Evolutionary conservation across 208 protist species (phyloP).

Genomic region (Trypanosoma rangeli): DNA sequence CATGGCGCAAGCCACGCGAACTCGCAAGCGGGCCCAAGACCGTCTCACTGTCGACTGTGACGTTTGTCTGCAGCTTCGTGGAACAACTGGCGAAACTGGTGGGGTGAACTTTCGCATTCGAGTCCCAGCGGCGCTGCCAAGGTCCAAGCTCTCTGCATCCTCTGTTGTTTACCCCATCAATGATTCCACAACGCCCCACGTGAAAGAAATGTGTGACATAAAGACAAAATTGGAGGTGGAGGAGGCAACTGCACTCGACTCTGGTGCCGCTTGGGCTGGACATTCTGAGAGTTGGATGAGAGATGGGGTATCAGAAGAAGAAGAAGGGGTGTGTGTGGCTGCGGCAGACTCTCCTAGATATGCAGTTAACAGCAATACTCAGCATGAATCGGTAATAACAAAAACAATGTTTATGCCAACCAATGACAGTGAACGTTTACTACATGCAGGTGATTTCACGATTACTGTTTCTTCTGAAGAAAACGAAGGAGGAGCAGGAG

Average conservation of each 20-base stretch:
- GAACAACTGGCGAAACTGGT: no score
- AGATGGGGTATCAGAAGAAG: neutral
- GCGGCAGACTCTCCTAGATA: neutral
- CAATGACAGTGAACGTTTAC: neutral
- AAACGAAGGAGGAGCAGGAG: neutral
- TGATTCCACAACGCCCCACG: neutral
- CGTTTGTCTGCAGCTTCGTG: neutral
- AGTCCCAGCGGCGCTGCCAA: neutral
- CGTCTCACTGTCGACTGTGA: neutral
- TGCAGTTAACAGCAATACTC: neutral
- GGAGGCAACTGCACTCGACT: neutral
- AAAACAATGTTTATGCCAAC: slow-evolving; percentile 4
- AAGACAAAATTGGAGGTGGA: neutral
- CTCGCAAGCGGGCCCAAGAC: neutral
- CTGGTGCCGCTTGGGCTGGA: slow-evolving; percentile 1
- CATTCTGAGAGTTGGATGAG: neutral
- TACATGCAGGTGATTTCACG: neutral
- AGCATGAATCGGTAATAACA: neutral
- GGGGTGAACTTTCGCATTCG: neutral
- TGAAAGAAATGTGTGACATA: neutral
- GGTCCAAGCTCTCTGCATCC: neutral
- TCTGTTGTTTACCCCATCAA: no score
- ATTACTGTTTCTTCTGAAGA: neutral
- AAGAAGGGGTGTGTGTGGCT: neutral
- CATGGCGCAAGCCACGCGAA: neutral